phyloP scores from a whole-genome alignment of 148 eudicot species.

The Talinum fruticosum region DNA sequence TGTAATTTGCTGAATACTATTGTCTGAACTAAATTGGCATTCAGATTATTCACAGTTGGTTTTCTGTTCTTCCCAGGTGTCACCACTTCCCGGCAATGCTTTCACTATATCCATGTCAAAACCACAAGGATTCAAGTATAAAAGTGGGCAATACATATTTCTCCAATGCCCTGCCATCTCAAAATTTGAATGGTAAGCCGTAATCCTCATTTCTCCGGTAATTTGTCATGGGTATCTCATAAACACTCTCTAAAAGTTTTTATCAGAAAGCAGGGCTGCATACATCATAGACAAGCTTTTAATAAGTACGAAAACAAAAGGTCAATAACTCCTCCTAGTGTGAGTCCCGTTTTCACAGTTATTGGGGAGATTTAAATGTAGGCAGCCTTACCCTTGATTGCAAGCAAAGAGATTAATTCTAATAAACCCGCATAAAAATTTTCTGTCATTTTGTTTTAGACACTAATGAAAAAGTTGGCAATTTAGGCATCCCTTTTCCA shows the following conservation, averaged over 20 bases:
- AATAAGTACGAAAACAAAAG: too few relatives aligned
- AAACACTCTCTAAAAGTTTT: neutral
- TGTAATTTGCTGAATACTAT: constrained; percentile 12
- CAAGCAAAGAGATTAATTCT: too few relatives aligned
- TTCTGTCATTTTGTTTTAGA: neutral
- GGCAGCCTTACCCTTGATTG: too few relatives aligned
- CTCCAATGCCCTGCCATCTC: constrained; percentile 86
- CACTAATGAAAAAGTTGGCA: constrained; percentile 8
- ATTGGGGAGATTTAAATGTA: too few relatives aligned
- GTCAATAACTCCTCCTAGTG: too few relatives aligned
- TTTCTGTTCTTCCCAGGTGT: constrained; percentile 38
- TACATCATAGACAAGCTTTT: too few relatives aligned
- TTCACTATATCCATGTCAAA: constrained; percentile 69
- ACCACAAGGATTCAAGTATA: constrained; percentile 84
- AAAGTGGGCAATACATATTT: constrained; percentile 91
- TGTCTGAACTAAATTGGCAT: neutral
- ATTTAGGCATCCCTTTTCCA: constrained; percentile 95
- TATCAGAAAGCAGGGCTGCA: neutral
- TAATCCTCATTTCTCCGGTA: neutral
- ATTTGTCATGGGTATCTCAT: neutral
- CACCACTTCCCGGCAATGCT: constrained; percentile 81
- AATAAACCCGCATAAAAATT: too few relatives aligned
- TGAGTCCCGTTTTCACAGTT: too few relatives aligned
- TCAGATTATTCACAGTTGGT: neutral
- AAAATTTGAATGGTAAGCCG: constrained; percentile 79